Conservation (phyloP, 2,329 filamentous ascomycete species). For the Balansia obtecta region DNA sequence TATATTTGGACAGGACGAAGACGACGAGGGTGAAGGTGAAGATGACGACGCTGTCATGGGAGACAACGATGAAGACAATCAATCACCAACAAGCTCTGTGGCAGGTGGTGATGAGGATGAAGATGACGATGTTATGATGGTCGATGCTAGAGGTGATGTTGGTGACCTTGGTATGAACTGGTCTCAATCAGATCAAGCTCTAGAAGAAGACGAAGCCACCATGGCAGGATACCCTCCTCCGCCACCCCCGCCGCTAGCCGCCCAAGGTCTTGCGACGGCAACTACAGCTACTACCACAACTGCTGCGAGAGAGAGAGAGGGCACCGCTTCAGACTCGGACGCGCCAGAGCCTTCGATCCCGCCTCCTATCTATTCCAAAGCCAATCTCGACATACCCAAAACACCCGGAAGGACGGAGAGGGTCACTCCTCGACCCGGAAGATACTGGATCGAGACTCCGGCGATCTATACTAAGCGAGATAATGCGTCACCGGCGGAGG, state of each 20-base stretch:
- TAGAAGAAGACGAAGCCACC: conserved; percentile 67
- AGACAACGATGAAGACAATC: conserved; percentile 24
- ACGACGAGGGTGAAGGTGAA: conserved; percentile 50
- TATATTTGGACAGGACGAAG: conserved; percentile 19
- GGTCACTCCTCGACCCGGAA: conserved; percentile 49
- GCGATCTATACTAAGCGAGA: conserved; percentile 51
- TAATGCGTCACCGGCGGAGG: conserved; percentile 61
- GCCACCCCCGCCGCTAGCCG: conserved; percentile 53
- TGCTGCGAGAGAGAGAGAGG: conserved; percentile 40
- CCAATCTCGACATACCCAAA: conserved; percentile 63
- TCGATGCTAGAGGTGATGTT: conserved; percentile 35
- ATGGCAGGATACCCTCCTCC: conserved; percentile 60
- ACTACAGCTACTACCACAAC: conserved; percentile 20
- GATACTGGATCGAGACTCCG: conserved; percentile 81
- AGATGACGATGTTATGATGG: conserved; percentile 46
- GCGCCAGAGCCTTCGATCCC: conserved; percentile 52
- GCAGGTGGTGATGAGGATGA: conserved; percentile 33
- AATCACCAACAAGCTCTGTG: conserved; percentile 19
- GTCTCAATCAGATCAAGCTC: conserved; percentile 47
- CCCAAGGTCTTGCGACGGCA: conserved; percentile 24
- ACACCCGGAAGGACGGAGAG: conserved; percentile 52
- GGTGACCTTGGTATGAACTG: conserved; percentile 37
- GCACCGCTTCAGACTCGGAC: conserved; percentile 62
- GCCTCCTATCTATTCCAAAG: conserved; percentile 47
- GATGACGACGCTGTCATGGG: conserved; percentile 38